These are phyloP conservation scores for Geotrichum europaeum DNA, from an alignment of 1,139 yeast genomes.

Conservation along the genomic window DNA sequence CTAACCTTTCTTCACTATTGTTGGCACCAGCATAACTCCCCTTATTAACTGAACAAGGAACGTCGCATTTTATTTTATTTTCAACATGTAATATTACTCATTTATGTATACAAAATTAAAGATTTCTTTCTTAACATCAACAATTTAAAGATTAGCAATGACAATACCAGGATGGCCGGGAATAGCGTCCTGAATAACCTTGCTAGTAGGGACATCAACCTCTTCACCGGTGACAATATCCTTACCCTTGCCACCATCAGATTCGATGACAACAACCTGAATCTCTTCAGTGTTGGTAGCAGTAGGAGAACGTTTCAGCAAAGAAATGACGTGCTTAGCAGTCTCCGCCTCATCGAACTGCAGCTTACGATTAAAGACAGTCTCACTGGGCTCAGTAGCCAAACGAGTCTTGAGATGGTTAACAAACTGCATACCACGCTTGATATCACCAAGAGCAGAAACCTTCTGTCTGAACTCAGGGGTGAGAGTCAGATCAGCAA, in stretches of 20 bases:
- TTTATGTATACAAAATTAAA: background rate
- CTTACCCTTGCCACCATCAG: conserved; percentile 57
- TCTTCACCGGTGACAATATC: conserved; percentile 66
- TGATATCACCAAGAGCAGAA: conserved; percentile 48
- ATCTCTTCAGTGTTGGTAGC: conserved; percentile 52
- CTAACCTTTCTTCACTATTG: background rate
- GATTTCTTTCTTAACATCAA: background rate
- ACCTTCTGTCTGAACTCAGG: conserved; percentile 37
- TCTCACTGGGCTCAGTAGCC: conserved; percentile 48
- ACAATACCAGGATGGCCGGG: conserved; percentile 93
- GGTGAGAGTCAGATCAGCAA: conserved; percentile 40
- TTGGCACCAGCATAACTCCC: background rate
- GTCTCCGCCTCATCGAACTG: conserved; percentile 71
- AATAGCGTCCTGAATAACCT: conserved; percentile 73
- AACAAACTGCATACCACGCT: conserved; percentile 97
- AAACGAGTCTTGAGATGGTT: conserved; percentile 78
- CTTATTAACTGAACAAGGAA: background rate
- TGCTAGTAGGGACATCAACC: conserved; percentile 59
- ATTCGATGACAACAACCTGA: conserved; percentile 47
- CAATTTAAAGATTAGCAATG: conserved; percentile 47
- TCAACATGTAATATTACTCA: background rate
- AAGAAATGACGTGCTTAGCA: conserved; percentile 46
- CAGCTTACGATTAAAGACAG: conserved; percentile 83
- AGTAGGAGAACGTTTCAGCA: conserved; percentile 62
- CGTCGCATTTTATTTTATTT: background rate